phyloP scores from a whole-genome alignment of 23 red algal genomes.

The Gracilaria caudata region DNA sequence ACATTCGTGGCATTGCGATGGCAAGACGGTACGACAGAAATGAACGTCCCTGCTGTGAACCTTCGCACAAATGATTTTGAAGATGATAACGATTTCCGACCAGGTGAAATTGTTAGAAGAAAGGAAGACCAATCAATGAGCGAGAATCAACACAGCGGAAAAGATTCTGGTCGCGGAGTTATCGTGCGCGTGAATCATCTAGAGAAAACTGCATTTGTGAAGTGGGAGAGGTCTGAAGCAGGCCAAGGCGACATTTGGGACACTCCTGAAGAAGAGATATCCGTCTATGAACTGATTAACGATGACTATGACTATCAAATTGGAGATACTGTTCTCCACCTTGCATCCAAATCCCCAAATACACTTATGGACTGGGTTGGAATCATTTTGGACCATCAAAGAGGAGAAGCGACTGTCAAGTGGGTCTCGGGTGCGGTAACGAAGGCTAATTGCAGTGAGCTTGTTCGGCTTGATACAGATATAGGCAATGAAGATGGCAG shows the following conservation, averaged over 20 bases:
- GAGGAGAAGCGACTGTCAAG: constrained; percentile 37
- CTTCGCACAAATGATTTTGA: constrained; percentile 33
- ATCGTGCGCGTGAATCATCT: constrained; percentile 51
- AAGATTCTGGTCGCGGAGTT: constrained; percentile 25
- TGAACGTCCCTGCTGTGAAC: constrained; percentile 41
- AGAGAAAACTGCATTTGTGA: constrained; percentile 56
- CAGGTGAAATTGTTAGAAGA: constrained; percentile 44
- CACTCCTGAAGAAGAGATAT: constrained; percentile 50
- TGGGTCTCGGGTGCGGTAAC: constrained; percentile 36
- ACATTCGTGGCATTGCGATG: constrained; percentile 60
- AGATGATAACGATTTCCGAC: constrained; percentile 58
- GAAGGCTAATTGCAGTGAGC: constrained; percentile 9
- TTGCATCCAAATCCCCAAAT: constrained; percentile 19
- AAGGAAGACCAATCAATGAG: constrained; percentile 33
- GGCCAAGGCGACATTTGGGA: background rate
- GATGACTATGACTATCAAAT: constrained; percentile 54
- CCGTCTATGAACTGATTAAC: constrained; percentile 54
- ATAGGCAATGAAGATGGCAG: constrained; percentile 15
- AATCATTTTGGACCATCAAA: constrained; percentile 23
- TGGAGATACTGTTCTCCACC: constrained; percentile 47
- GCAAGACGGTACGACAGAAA: constrained; percentile 55
- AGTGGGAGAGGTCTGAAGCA: constrained; percentile 25
- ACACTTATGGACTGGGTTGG: constrained; percentile 47
- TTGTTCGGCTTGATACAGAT: constrained; percentile 34
- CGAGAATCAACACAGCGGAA: background rate